These are phyloP conservation scores for Sclerotinia glacialis DNA, from an alignment of 2,329 filamentous ascomycete genomes.

Conservation along the genomic window DNA sequence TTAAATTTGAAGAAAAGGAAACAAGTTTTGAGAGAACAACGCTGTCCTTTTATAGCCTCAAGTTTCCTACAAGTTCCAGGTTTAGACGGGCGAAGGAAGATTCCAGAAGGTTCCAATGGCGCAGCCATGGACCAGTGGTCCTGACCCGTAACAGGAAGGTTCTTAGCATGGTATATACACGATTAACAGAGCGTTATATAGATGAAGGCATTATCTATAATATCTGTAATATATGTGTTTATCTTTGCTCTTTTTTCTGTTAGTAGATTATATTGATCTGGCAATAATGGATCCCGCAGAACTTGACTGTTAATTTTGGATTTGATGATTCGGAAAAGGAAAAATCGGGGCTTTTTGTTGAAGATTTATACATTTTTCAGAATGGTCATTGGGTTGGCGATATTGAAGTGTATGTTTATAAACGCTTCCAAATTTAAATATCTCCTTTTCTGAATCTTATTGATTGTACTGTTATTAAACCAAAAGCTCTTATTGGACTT, in stretches of 20 bases:
- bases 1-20: too few species aligned
- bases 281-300: background rate
- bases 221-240: background rate
- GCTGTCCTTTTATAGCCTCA: too few species aligned
- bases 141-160: too few species aligned
- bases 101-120: too few species aligned
- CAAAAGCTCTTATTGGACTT: slow-evolving; percentile 34
- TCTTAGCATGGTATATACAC: background rate
- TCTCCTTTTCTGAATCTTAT: slow-evolving; percentile 22
- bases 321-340: background rate
- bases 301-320: background rate
- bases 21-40: too few species aligned
- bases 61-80: too few species aligned
- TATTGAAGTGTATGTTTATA: background rate
- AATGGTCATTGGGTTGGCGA: background rate
- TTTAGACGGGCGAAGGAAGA: too few species aligned
- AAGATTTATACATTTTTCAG: background rate
- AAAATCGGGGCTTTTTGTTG: background rate
- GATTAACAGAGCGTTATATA: background rate
- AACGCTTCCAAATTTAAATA: background rate
- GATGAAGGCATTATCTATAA: background rate
- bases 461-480: slow-evolving; percentile 31
- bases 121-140: too few species aligned
- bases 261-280: background rate
- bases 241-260: background rate